Evolutionary conservation across 805 yeast genomes (phyloP).

Genomic region (Wickerhamiella sorbophila): DNA sequence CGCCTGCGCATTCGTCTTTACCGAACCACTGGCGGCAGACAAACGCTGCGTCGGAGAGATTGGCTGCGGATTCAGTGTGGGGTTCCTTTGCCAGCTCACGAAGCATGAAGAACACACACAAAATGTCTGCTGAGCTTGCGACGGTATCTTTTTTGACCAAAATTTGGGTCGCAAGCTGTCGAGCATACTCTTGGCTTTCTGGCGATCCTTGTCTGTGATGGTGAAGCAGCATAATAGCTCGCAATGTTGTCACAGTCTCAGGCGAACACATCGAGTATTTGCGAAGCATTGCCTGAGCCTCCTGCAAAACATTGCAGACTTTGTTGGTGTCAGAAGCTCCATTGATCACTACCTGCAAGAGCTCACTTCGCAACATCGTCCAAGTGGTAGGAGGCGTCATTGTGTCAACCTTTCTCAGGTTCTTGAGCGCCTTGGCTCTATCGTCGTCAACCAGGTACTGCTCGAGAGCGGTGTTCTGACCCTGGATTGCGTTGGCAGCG

Average conservation of each 20-base stretch:
- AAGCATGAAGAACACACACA: not conserved
- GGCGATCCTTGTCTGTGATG: not conserved
- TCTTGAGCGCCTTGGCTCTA: not conserved
- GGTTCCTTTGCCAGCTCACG: not conserved
- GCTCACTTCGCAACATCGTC: not conserved
- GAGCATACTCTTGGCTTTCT: not conserved
- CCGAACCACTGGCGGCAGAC: conserved; percentile 1
- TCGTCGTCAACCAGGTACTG: not conserved
- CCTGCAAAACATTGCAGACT: not conserved
- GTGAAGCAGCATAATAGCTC: not conserved
- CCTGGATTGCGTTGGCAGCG: not conserved
- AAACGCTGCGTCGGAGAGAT: not conserved
- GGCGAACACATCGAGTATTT: not conserved
- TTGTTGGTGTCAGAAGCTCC: not conserved
- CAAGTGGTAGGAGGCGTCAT: not conserved
- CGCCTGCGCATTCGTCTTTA: not conserved
- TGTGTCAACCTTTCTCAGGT: not conserved
- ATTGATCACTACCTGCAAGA: not conserved
- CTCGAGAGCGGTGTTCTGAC: not conserved
- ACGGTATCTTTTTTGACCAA: not conserved
- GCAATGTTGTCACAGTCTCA: not conserved
- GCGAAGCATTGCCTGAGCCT: not conserved
- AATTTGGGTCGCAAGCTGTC: not conserved
- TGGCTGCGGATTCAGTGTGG: not conserved
- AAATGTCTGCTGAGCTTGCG: not conserved